These are phyloP conservation scores for Dothistroma septosporum DNA, from an alignment of 2,329 filamentous ascomycete genomes.

Conservation along the genomic window DNA sequence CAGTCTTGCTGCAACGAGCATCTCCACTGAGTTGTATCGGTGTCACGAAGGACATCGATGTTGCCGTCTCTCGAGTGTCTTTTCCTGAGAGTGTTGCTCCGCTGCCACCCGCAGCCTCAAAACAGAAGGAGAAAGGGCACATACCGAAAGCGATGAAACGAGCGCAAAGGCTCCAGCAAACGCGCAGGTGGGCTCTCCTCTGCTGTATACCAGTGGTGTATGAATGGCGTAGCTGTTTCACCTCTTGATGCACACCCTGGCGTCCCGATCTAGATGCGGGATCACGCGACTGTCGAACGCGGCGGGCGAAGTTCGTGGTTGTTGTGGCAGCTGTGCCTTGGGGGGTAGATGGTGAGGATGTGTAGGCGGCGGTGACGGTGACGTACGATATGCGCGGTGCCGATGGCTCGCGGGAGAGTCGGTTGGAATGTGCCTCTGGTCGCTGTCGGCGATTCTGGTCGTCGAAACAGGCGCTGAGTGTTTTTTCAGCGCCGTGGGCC, in stretches of 20 bases:
- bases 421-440: not conserved
- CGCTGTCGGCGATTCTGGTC: not conserved
- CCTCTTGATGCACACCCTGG: constrained; percentile 13
- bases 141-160: constrained; percentile 30
- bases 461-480: not conserved
- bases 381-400: constrained; percentile 1
- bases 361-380: not conserved
- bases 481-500: constrained; percentile 10
- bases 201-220: constrained; percentile 10
- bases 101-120: not conserved
- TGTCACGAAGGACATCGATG: not conserved
- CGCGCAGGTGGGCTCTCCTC: constrained; percentile 13
- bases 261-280: constrained; percentile 11
- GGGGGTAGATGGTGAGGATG: not conserved
- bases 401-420: not conserved
- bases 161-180: constrained; percentile 31
- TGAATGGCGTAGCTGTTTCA: constrained; percentile 5
- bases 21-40: not conserved
- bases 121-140: constrained; percentile 10
- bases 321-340: constrained; percentile 7
- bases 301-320: not conserved
- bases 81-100: not conserved
- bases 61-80: not conserved
- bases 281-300: constrained; percentile 16
- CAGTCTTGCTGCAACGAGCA: not conserved